Evolutionary conservation across 2,329 filamentous ascomycete genomes (phyloP).

Genomic region (Talaromyces verruculosus): DNA sequence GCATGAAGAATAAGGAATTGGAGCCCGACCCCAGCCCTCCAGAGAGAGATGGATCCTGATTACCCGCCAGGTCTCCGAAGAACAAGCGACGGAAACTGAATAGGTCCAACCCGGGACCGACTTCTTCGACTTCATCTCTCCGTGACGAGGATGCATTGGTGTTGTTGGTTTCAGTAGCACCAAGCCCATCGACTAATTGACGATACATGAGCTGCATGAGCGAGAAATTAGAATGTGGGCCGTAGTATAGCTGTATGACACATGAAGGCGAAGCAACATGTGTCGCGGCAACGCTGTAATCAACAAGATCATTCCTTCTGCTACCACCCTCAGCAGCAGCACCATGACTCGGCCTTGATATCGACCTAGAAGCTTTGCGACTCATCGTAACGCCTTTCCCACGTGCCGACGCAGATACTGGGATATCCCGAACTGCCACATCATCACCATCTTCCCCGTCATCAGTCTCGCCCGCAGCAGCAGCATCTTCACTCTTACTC

Average conservation of each 20-base stretch:
- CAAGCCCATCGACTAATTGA: conserved; percentile 28
- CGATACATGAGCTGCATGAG: conserved; percentile 44
- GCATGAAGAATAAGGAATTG: conserved; percentile 39
- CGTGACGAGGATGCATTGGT: conserved; percentile 3
- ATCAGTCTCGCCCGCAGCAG: conserved; percentile 23
- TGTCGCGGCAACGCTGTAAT: conserved; percentile 50
- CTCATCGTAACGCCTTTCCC: background rate
- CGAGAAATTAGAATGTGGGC: conserved; percentile 49
- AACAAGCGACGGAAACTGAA: conserved; percentile 42
- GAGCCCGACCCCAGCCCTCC: conserved; percentile 23
- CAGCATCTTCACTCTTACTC: conserved; percentile 17
- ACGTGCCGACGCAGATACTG: background rate
- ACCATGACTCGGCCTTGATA: background rate
- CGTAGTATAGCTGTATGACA: conserved; percentile 49
- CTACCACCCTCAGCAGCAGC: conserved; percentile 1
- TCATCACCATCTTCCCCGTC: background rate
- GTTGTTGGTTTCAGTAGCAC: conserved; percentile 24
- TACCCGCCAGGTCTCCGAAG: conserved; percentile 42
- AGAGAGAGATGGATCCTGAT: conserved; percentile 31
- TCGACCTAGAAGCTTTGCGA: background rate
- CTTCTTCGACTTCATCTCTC: conserved; percentile 37
- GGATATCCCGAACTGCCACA: background rate
- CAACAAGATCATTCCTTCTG: conserved; percentile 28
- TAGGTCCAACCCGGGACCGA: conserved; percentile 39
- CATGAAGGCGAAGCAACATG: conserved; percentile 49